Evolutionary conservation across 768 basidiomycete genomes (phyloP).

Genomic region (Asterophora parasitica): DNA sequence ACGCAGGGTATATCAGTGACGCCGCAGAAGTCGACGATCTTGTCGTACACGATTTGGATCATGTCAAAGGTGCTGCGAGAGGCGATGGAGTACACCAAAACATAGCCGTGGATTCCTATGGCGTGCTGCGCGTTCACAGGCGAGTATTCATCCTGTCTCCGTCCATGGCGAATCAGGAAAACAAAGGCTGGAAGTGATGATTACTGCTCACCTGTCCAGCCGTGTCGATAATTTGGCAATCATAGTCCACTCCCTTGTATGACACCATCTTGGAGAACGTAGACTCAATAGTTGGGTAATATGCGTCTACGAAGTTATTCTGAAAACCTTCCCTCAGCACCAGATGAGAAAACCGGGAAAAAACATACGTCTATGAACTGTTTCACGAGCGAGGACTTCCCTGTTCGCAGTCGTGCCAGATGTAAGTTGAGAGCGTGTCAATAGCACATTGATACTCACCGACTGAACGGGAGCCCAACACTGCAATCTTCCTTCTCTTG

Average conservation of each 20-base stretch:
- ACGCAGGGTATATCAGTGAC: conserved; percentile 86
- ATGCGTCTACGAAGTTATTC: conserved; percentile 85
- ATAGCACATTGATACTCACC: conserved; percentile 45
- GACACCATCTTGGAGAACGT: conserved; percentile 82
- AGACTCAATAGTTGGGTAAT: conserved; percentile 94
- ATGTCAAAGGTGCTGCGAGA: conserved; percentile 90
- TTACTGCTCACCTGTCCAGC: conserved; percentile 78
- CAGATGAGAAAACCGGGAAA: not conserved
- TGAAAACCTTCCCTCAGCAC: conserved; percentile 10
- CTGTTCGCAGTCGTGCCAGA: conserved; percentile 35
- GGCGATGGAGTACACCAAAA: conserved; percentile 93
- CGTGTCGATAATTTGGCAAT: conserved; percentile 97
- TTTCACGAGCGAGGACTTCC: conserved; percentile 93
- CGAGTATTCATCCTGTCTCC: conserved; percentile 83
- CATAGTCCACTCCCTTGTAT: conserved; percentile 87
- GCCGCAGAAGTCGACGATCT: conserved; percentile 91
- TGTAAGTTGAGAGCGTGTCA: conserved; percentile 1
- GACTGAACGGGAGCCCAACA: conserved; percentile 86
- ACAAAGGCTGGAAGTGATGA: not conserved
- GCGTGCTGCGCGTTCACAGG: conserved; percentile 92
- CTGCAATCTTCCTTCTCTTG: conserved; percentile 86
- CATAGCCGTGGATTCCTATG: conserved; percentile 94
- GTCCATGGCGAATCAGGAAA: not conserved
- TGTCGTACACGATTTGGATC: conserved; percentile 92
- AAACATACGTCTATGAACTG: conserved; percentile 74